Percentiles rank a stretch among this genome's conserved stretches.
phyloP scores from a whole-genome alignment of 202 grass and related monocot species.

The Bolboschoenoplectus hybrid region DNA sequence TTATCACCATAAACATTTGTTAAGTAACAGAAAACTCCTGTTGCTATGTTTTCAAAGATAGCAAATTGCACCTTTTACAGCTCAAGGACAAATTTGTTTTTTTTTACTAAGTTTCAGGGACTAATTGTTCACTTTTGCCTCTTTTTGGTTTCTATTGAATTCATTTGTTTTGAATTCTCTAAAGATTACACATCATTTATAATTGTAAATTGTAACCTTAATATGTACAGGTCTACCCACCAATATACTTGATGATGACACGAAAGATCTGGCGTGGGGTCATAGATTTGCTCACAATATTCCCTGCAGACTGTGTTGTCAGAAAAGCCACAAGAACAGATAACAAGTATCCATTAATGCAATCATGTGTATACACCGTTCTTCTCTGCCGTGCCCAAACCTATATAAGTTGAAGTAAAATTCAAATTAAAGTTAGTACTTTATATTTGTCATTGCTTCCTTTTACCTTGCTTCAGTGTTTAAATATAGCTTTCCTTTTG shows the following conservation, averaged over 20 bases:
- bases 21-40: neutral
- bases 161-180: neutral
- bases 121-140: neutral
- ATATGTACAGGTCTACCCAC: constrained; percentile 39
- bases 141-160: neutral
- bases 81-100: neutral
- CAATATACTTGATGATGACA: constrained; percentile 77
- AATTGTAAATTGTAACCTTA: neutral
- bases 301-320: constrained; percentile 66
- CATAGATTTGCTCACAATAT: constrained; percentile 80
- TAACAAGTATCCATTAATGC: constrained; percentile 94
- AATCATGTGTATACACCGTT: constrained; percentile 74
- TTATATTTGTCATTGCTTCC: neutral
- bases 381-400: constrained; percentile 92
- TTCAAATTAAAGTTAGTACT: constrained; percentile 20
- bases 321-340: constrained; percentile 65
- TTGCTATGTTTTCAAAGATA: constrained; percentile 8
- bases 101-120: neutral
- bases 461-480: neutral
- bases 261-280: constrained; percentile 75
- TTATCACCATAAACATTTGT: neutral
- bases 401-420: constrained; percentile 45
- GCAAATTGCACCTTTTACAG: neutral
- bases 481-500: neutral
- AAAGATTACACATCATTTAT: constrained; percentile 6